These are phyloP conservation scores for Starmera dryadoides DNA, from an alignment of 805 yeast genomes.

Conservation along the genomic window DNA sequence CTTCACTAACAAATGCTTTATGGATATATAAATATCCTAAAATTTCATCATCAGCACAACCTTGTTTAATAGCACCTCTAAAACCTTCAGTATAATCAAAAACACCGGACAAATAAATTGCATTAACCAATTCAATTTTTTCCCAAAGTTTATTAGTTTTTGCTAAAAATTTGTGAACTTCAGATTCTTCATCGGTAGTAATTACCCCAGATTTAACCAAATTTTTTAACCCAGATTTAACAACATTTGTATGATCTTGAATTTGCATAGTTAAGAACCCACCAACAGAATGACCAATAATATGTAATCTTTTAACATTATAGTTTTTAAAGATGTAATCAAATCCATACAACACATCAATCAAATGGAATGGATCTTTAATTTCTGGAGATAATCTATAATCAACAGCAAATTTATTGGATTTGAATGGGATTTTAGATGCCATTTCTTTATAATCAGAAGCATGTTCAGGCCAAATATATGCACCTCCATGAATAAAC, in stretches of 20 bases:
- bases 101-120: background rate
- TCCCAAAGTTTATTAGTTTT: background rate
- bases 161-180: background rate
- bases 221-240: background rate
- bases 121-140: background rate
- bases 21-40: background rate
- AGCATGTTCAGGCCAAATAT: background rate
- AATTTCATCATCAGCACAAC: background rate
- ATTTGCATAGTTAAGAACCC: background rate
- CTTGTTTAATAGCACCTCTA: background rate
- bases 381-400: background rate
- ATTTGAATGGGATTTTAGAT: background rate
- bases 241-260: background rate
- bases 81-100: background rate
- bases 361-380: slow-evolving; percentile 1
- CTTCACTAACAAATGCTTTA: background rate
- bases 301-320: background rate
- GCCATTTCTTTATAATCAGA: background rate
- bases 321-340: background rate
- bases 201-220: background rate
- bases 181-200: background rate
- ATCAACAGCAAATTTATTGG: background rate
- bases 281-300: slow-evolving; percentile 1
- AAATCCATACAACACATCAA: background rate
- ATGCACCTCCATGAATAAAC: slow-evolving; percentile 1